phyloP scores from a whole-genome alignment of 2,329 filamentous ascomycete genomes.

The Thielaviopsis ethacetica region DNA sequence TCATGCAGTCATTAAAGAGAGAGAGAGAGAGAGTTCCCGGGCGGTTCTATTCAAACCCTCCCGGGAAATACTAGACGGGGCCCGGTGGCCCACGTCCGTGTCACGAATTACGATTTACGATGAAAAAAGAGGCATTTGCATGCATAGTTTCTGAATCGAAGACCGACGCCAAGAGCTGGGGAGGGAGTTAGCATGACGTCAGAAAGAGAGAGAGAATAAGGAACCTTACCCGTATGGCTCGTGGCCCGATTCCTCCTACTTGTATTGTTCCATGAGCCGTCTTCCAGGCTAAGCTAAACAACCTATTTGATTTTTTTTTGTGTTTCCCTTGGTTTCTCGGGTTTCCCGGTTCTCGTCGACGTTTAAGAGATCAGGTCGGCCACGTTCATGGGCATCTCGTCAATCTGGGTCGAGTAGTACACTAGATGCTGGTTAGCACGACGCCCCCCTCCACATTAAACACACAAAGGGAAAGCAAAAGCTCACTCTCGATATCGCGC shows the following conservation, averaged over 20 bases:
- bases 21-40: neutral
- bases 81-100: neutral
- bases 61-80: neutral
- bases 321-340: neutral
- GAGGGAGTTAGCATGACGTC: neutral
- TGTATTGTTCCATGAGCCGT: conserved; percentile 8
- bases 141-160: conserved; percentile 3
- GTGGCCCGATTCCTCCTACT: conserved; percentile 13
- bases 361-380: conserved; percentile 39
- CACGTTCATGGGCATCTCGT: conserved; percentile 98
- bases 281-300: conserved; percentile 5
- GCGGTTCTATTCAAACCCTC: neutral
- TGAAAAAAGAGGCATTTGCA: neutral
- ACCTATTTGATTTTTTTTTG: neutral
- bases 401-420: conserved; percentile 92
- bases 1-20: neutral
- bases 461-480: neutral
- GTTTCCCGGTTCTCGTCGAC: neutral
- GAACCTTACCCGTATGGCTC: conserved; percentile 2
- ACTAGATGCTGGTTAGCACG: conserved; percentile 34
- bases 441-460: no score
- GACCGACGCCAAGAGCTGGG: neutral
- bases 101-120: neutral
- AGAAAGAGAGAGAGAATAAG: neutral
- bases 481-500: conserved; percentile 82